Evolutionary conservation across 768 basidiomycete species (phyloP).

Genomic region (Arthromyces matolae): DNA sequence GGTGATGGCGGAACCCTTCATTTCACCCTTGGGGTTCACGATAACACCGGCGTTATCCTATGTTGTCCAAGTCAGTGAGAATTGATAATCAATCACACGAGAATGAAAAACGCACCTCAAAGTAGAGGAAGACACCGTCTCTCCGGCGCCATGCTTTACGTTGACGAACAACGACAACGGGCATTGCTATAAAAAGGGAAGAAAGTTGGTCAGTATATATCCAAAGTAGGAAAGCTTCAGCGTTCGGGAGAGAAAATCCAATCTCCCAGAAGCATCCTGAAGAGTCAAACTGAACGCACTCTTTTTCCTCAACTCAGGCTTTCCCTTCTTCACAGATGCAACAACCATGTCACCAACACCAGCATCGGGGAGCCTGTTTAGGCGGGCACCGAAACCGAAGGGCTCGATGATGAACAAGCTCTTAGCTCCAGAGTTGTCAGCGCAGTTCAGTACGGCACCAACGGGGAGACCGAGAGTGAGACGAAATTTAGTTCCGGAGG

Average conservation of each 20-base stretch:
- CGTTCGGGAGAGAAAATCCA: not conserved
- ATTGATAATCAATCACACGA: too few species aligned
- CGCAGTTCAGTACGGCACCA: slow-evolving; percentile 94
- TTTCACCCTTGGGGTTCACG: slow-evolving; percentile 98
- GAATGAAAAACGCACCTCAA: slow-evolving; percentile 57
- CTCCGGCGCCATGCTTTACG: slow-evolving; percentile 97
- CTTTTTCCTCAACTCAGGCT: slow-evolving; percentile 99
- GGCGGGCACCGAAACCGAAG: slow-evolving; percentile 90
- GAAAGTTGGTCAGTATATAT: slow-evolving; percentile 12
- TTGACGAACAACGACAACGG: slow-evolving; percentile 93
- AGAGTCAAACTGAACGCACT: slow-evolving; percentile 51
- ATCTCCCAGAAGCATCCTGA: not conserved
- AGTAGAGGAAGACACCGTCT: slow-evolving; percentile 99
- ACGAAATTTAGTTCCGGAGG: slow-evolving; percentile 94
- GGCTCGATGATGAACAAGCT: slow-evolving; percentile 94
- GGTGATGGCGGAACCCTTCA: slow-evolving; percentile 98
- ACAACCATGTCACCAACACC: slow-evolving; percentile 95
- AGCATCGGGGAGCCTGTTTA: slow-evolving; percentile 96
- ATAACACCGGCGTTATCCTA: slow-evolving; percentile 96
- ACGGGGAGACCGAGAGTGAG: slow-evolving; percentile 92
- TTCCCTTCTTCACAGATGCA: slow-evolving; percentile 98
- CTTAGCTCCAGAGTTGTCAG: slow-evolving; percentile 99
- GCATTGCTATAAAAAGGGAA: slow-evolving; percentile 78
- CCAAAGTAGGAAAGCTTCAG: not conserved
- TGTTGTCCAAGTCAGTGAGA: too few species aligned